phyloP scores from a whole-genome alignment of 2,329 filamentous ascomycete genomes.

The Scedosporium apiospermum region DNA sequence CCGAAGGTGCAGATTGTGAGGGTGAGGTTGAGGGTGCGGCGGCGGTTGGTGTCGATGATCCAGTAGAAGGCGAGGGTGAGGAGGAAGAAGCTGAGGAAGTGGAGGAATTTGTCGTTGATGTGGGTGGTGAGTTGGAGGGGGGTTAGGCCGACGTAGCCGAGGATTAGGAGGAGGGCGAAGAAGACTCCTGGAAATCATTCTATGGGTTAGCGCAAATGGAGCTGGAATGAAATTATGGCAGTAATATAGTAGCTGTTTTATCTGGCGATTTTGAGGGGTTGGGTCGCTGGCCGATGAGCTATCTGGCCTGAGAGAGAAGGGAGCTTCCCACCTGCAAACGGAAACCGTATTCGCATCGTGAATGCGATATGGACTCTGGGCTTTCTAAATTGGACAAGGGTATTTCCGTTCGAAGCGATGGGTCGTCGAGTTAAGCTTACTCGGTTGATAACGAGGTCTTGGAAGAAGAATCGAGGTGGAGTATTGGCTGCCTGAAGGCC shows the following conservation, averaged over 20 bases:
- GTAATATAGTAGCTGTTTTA: neutral
- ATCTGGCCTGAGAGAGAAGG: constrained; percentile 6
- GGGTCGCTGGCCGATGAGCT: neutral
- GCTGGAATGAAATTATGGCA: neutral
- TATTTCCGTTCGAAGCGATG: neutral
- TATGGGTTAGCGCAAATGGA: neutral
- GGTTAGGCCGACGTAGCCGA: constrained; percentile 73
- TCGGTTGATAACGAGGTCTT: neutral
- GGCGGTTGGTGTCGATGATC: constrained; percentile 84
- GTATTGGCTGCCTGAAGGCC: constrained; percentile 1
- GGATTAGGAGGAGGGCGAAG: constrained; percentile 59
- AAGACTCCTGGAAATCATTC: constrained; percentile 51
- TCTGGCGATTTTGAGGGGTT: neutral
- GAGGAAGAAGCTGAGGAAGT: constrained; percentile 80
- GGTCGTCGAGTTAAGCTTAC: neutral
- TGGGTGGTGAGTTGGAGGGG: constrained; percentile 42
- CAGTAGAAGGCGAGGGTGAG: constrained; percentile 90
- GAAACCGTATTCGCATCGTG: constrained; percentile 61
- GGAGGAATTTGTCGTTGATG: constrained; percentile 85
- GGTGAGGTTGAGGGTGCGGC: constrained; percentile 76
- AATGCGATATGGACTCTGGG: neutral
- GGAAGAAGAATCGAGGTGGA: neutral
- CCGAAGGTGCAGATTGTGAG: constrained; percentile 66
- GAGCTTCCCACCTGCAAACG: constrained; percentile 64
- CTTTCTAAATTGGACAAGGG: neutral